These are phyloP conservation scores for Mycena rebaudengoi DNA, from an alignment of 768 basidiomycete species.

Conservation along the genomic window DNA sequence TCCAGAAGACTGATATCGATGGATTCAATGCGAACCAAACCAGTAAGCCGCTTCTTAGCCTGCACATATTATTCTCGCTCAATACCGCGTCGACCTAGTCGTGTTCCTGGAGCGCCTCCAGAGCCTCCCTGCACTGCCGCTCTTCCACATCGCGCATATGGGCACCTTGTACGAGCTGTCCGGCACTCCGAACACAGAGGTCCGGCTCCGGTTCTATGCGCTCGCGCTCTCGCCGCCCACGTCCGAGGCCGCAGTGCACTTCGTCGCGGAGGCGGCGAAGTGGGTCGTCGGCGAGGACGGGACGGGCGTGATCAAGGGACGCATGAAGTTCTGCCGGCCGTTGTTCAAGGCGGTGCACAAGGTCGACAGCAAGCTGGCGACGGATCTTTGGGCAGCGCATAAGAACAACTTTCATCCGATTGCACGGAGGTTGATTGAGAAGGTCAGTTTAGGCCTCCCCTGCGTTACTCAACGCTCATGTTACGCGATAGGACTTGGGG, in stretches of 20 bases:
- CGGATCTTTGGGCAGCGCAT: constrained; percentile 53
- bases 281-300: constrained; percentile 78
- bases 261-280: constrained; percentile 60
- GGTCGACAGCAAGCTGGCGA: constrained; percentile 63
- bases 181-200: constrained; percentile 75
- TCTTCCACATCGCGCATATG: constrained; percentile 65
- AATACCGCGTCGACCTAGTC: constrained; percentile 50
- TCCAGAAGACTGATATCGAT: constrained; percentile 68
- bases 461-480: not conserved
- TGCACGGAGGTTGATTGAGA: constrained; percentile 77
- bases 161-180: constrained; percentile 59
- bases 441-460: constrained; percentile 51
- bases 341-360: constrained; percentile 64
- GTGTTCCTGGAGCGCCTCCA: constrained; percentile 87
- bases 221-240: constrained; percentile 64
- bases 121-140: constrained; percentile 66
- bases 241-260: constrained; percentile 56
- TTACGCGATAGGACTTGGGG: constrained; percentile 7
- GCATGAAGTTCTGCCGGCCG: constrained; percentile 88
- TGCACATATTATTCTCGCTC: not conserved
- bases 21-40: constrained; percentile 81
- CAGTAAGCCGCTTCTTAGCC: constrained; percentile 48
- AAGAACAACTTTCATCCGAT: constrained; percentile 79
- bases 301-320: constrained; percentile 73
- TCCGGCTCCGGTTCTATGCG: constrained; percentile 81